Conservation (phyloP, 78 protist species). For the Bodo saltans region DNA sequence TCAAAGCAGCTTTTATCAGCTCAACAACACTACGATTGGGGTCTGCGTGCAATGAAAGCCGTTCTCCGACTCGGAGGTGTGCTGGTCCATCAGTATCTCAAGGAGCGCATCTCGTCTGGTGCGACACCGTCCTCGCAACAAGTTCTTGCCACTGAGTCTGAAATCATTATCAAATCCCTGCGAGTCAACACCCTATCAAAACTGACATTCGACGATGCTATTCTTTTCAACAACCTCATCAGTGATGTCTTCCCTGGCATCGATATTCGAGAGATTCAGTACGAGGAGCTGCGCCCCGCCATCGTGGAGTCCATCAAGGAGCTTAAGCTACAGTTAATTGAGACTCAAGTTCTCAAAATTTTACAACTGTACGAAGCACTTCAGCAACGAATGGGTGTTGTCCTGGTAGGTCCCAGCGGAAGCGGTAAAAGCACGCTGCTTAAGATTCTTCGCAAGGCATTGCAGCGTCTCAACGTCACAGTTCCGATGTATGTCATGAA, state of each 20-base stretch:
- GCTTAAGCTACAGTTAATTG: conserved; percentile 12
- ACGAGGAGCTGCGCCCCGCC: conserved; percentile 31
- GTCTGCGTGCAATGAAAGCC: conserved; percentile 82
- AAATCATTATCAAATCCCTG: conserved; percentile 56
- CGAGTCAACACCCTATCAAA: conserved; percentile 75
- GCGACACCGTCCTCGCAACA: not conserved
- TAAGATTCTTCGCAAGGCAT: conserved; percentile 46
- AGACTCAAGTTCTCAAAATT: conserved; percentile 52
- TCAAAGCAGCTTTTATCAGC: conserved; percentile 60
- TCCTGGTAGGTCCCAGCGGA: conserved; percentile 79
- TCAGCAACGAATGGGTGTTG: conserved; percentile 77
- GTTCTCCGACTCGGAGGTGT: conserved; percentile 44
- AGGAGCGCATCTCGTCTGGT: not conserved
- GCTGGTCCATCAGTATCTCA: conserved; percentile 14
- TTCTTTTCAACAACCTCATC: conserved; percentile 55
- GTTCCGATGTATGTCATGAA: conserved; percentile 59
- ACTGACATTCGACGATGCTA: conserved; percentile 60
- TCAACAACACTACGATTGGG: conserved; percentile 91
- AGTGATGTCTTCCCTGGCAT: conserved; percentile 58
- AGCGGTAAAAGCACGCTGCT: conserved; percentile 78
- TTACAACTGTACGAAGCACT: conserved; percentile 71
- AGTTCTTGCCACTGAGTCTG: not conserved
- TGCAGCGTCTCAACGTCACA: conserved; percentile 1
- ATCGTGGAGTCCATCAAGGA: conserved; percentile 24
- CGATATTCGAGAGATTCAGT: not conserved